phyloP scores from a whole-genome alignment of 2,329 filamentous ascomycete genomes.

The Diplodia seriata region DNA sequence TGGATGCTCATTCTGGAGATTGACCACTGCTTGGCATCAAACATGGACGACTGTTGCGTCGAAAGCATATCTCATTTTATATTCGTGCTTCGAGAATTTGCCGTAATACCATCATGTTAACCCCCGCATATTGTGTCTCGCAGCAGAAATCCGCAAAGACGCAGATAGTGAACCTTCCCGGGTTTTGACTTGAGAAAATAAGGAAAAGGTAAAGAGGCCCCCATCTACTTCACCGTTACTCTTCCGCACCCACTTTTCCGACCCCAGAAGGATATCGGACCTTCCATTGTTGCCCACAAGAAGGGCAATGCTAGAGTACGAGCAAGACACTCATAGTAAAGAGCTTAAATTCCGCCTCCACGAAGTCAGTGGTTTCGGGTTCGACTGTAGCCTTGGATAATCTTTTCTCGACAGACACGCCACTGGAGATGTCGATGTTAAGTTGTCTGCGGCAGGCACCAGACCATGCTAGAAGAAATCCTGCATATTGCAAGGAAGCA shows the following conservation, averaged over 20 bases:
- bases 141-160: constrained; percentile 1
- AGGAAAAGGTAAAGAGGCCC: background rate
- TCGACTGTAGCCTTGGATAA: background rate
- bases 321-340: background rate
- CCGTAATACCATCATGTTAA: constrained; percentile 1
- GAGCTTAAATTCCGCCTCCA: background rate
- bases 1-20: background rate
- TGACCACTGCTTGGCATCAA: background rate
- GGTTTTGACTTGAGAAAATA: background rate
- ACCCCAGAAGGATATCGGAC: background rate
- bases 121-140: background rate
- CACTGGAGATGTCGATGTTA: background rate
- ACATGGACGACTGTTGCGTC: background rate
- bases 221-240: background rate
- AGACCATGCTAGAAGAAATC: background rate
- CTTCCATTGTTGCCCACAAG: background rate
- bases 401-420: background rate
- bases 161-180: background rate
- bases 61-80: background rate
- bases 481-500: background rate
- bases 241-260: background rate
- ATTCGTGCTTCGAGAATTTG: constrained; percentile 4
- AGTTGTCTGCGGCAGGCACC: constrained; percentile 1
- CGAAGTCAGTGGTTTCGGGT: background rate
- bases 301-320: background rate